Evolutionary conservation across 192 early-diverging fungal genomes (phyloP), one percentile per base, ranked within the genome.

Genomic region (Coemansia nantahalensis): DNA sequence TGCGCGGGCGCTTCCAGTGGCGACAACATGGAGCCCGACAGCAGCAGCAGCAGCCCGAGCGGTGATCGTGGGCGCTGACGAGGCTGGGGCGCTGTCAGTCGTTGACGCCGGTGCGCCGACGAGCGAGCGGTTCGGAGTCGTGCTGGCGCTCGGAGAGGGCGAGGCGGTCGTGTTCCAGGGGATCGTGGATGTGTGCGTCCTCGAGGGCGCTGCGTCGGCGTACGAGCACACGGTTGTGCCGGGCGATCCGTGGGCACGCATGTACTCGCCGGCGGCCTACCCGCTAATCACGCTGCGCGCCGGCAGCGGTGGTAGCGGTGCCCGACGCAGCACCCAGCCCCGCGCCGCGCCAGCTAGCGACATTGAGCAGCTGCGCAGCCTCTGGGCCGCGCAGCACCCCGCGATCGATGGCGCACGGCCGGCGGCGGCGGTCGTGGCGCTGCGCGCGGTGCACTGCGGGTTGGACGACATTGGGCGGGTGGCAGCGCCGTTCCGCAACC

Each of bases 221-320:
- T 70, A 65, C 32, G 68, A 62, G 39, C 57, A 77, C 22, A 28
- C 21, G 11, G 19, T 52, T 22, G 6, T 32, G 30, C 34, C 42
- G 4, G 46, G 35, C 2, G 37, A 39, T 7, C 37, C 31, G 19
- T 77, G 74, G 74, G 38, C n/a, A 34, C 67, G 74, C 4, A 48
- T 67, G n/a, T 77, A 63, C 45, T 77, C 74, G 48, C 74, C 74
- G 28, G 58, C 67, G 8, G 70, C 74, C 14, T 67, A 77, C 36
- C 74, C 74, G 1, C 45, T 77, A 15, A 51, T 59, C 0, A 47
- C 54, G 3, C 39, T 74, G 14, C 45, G 22, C 11, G 49, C 64
- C 0, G 21, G 33, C 1, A 33, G 23, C 5, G 18, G 13, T 1
- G 23, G 32, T n/a, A n/a, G n/a, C n/a, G n/a, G n/a, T n/a, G n/a